phyloP scores from a whole-genome alignment of 2,329 filamentous ascomycete genomes.

The Chrysoporthe cubensis region DNA sequence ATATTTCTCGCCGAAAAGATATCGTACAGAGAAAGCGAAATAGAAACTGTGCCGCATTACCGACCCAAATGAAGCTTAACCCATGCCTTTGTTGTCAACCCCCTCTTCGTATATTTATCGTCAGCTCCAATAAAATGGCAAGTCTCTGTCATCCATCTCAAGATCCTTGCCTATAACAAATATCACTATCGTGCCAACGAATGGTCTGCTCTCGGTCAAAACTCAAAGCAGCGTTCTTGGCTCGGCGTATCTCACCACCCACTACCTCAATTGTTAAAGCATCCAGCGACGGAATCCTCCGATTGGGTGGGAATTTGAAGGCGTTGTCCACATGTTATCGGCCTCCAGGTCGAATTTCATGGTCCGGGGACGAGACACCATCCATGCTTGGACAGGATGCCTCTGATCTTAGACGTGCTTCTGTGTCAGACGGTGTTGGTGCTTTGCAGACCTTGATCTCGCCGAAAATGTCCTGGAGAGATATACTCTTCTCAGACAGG shows the following conservation, averaged over 20 bases:
- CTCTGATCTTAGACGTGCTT: background rate
- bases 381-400: constrained; percentile 16
- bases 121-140: background rate
- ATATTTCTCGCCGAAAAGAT: background rate
- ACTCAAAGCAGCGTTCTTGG: constrained; percentile 6
- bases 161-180: background rate
- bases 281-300: background rate
- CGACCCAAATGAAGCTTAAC: background rate
- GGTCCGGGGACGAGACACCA: constrained; percentile 27
- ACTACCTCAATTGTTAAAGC: background rate
- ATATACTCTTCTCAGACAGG: background rate
- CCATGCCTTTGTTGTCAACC: background rate
- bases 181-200: background rate
- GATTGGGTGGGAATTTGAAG: background rate
- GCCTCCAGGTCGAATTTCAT: constrained; percentile 31
- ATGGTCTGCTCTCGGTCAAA: too few relatives aligned
- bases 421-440: background rate
- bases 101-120: background rate
- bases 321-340: background rate
- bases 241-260: background rate
- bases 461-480: background rate
- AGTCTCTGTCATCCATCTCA: too few relatives aligned
- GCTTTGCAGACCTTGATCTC: background rate
- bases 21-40: background rate
- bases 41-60: background rate